Conservation (phyloP, 2,329 filamentous ascomycete species). For the Exserohilum turcica region DNA sequence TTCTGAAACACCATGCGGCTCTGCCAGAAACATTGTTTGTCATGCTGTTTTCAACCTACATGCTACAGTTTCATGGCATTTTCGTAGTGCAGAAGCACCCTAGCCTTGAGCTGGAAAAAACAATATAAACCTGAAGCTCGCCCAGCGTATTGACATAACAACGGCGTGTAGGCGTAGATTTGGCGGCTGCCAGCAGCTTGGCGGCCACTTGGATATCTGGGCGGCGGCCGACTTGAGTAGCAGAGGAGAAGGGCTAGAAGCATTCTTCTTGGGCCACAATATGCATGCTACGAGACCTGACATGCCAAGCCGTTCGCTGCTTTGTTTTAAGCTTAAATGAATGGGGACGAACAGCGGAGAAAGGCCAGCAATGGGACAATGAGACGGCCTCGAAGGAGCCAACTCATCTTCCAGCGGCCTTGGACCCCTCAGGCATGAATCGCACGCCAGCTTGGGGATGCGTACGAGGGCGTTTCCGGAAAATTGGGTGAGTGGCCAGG, state of each 20-base stretch:
- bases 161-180: not conserved
- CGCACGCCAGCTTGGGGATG: not conserved
- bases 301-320: constrained; percentile 4
- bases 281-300: not conserved
- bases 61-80: not conserved
- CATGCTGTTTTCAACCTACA: not conserved
- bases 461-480: constrained; percentile 2
- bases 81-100: not conserved
- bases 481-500: constrained; percentile 9
- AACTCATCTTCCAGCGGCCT: not conserved
- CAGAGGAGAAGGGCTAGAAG: not conserved
- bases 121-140: no score
- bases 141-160: not conserved
- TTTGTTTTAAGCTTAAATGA: constrained; percentile 12
- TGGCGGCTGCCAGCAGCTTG: not conserved
- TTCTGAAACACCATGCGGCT: not conserved
- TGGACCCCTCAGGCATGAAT: not conserved
- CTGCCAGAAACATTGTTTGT: not conserved
- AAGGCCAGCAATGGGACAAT: constrained; percentile 8
- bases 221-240: not conserved
- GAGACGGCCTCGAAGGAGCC: constrained; percentile 12
- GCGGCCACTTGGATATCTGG: not conserved
- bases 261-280: not conserved
- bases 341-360: constrained; percentile 3
- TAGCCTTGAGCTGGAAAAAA: not conserved